Conservation (phyloP, 2,329 filamentous ascomycete species). For the Scytalidium lignicola region DNA sequence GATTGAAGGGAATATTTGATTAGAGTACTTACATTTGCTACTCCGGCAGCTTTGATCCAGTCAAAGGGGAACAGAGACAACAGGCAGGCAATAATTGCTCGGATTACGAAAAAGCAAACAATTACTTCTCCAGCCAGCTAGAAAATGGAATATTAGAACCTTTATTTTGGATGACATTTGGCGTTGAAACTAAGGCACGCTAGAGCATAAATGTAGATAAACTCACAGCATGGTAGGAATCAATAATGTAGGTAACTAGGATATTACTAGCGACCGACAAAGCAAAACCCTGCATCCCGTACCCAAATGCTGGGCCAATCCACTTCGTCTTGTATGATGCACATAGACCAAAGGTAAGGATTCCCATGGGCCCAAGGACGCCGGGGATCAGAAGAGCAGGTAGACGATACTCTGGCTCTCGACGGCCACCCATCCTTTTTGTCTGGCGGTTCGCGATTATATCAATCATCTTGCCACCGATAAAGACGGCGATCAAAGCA, state of each 20-base stretch:
- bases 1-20: too few relatives aligned
- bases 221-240: slow-evolving; percentile 16
- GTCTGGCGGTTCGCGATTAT: slow-evolving; percentile 16
- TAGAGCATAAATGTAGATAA: too few relatives aligned
- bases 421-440: slow-evolving; percentile 2
- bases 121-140: slow-evolving; percentile 23
- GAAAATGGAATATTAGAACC: neutral
- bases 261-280: slow-evolving; percentile 25
- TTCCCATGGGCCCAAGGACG: slow-evolving; percentile 22
- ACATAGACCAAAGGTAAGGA: slow-evolving; percentile 24
- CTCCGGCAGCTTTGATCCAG: slow-evolving; percentile 18
- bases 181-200: too few relatives aligned
- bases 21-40: slow-evolving; percentile 1
- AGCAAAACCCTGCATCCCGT: slow-evolving; percentile 27
- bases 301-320: slow-evolving; percentile 15
- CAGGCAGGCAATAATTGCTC: slow-evolving; percentile 22
- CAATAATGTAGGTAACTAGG: slow-evolving; percentile 23
- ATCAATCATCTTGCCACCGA: slow-evolving; percentile 26
- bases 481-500: slow-evolving; percentile 4
- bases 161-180: too few relatives aligned
- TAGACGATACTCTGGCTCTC: slow-evolving; percentile 21
- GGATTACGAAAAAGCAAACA: slow-evolving; percentile 25
- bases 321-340: slow-evolving; percentile 13
- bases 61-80: slow-evolving; percentile 22
- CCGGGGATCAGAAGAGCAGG: slow-evolving; percentile 19